These are phyloP conservation scores for Lachnellula subtilissima DNA, from an alignment of 2,329 filamentous ascomycete genomes.

Conservation along the genomic window DNA sequence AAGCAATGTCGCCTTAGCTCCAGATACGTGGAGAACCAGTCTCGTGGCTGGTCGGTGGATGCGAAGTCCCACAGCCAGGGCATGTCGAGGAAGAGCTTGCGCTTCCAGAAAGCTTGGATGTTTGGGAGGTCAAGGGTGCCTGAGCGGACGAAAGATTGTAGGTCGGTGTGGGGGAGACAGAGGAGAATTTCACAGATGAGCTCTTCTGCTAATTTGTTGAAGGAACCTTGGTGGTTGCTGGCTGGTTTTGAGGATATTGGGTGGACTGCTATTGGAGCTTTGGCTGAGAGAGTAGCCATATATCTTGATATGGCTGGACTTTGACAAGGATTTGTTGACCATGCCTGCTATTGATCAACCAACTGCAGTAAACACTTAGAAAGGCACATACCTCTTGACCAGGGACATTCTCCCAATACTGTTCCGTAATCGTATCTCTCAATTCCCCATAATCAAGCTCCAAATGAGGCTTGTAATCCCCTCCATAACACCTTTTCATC, in stretches of 20 bases:
- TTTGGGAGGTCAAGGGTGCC: conserved; percentile 1
- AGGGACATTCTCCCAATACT: conserved; percentile 9
- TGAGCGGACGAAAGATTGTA: conserved; percentile 7
- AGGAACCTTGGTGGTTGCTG: background rate
- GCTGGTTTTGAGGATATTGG: background rate
- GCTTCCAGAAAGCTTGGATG: conserved; percentile 12
- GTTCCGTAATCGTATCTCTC: background rate
- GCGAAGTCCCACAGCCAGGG: conserved; percentile 16
- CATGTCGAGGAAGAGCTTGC: conserved; percentile 13
- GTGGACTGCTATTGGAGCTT: background rate
- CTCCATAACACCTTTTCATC: conserved; percentile 3
- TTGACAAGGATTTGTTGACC: conserved; percentile 11
- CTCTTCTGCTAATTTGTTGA: conserved; percentile 8
- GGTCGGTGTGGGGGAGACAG: conserved; percentile 4
- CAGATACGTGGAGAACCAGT: conserved; percentile 13
- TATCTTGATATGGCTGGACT: background rate
- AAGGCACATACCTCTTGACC: conserved; percentile 9
- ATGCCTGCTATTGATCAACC: conserved; percentile 7
- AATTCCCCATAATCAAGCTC: conserved; percentile 12
- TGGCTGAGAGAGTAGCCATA: background rate
- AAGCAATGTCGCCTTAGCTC: conserved; percentile 11
- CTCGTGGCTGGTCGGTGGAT: background rate
- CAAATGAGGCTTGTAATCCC: background rate
- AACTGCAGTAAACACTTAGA: background rate
- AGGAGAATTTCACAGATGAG: conserved; percentile 13